Evolutionary conservation across 1,284 basidiomycete genomes (phyloP), one percentile per base, ranked within the genome.

Genomic region (Neotropicomus parvogracilis): DNA sequence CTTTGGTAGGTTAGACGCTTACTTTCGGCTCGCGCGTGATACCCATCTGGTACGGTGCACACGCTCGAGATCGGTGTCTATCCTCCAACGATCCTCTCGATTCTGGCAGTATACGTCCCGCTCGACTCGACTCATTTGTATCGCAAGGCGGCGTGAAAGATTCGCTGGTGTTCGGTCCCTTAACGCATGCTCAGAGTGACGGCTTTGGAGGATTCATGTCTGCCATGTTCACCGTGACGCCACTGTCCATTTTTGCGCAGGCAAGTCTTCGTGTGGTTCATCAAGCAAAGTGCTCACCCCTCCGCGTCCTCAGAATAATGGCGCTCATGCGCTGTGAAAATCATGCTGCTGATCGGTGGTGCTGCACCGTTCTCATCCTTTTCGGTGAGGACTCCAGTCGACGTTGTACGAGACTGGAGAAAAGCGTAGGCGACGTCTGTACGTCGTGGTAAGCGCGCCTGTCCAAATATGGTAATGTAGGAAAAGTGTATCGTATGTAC

Each of bases 11-110:
- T 47, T 39, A 1, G 9, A 6, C 12, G 16, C 10, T 34, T 32
- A 10, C 13, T 35, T 19, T 19, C 4, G 29, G 34, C 13, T 37
- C n/a, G n/a, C n/a, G 27, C 3, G 3, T 26, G 24, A 20, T 4
- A 11, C 19, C 58, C 26, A 59, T 14, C 28, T 51, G 4, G 38
- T 41, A 84, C 82, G 86, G 86, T 87, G 0, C 75, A 87, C 52
- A 84, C 78, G 0, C 93, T 93, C 73, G 88, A 87, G 59, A 78
- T 93, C 28, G 63, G 78, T 0, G 79, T 94, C 0, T 91, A 94
- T 57, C 79, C 84, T 2, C 86, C 89, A 3, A 88, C 88, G 0
- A 88, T 94, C 36, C 67, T 94, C 24, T 90, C 90, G 0, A 84
- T 91, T 79, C 63, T 93, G 19, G 86, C 88, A 0, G 87, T 92